Evolutionary conservation across 345 rosid genomes (phyloP), one percentile per base, ranked within the genome.

Genomic region (Sisymbrium altissimum): DNA sequence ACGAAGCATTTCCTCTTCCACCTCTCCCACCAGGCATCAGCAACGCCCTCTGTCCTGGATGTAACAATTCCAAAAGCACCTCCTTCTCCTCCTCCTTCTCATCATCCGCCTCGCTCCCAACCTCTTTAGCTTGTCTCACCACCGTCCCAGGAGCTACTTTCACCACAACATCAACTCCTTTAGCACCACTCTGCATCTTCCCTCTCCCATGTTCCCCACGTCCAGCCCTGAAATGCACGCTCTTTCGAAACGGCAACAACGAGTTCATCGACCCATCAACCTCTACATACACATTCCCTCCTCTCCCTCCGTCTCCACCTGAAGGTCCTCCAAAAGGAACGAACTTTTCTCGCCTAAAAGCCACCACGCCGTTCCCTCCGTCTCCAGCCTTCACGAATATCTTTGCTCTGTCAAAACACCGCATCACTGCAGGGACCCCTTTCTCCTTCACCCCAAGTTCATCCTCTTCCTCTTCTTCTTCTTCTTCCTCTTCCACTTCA

Each of bases 291-390:
- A 89, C 91, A 76, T 91, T 85, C 33, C 97, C 97, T 44, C 97
- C 98, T 76, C 86, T 89, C n/a, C 97, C 96, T 59, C 97, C 97
- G 66, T 94, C 95, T 15, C 98, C 98, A 12, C 98, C 98, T 0
- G 97, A 94, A 2, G 97, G 98, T 2, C 96, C 98, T 8, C 98
- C 97, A 38, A 88, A 35, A 9, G 97, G 98, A 71, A 91, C 93
- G 19, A 78, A 91, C 70, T 89, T 94, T 72, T 94, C 96, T 6
- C 95, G 79, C 13, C 97, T 88, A 80, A 94, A 91, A 8, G 96
- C 98, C 72, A 88, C 87, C 10, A 89, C 95, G 9, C 98, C 98
- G 35, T 91, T 91, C 54, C 97, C 97, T 14, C 97, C 97, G 50
- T 89, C 86, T 43, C 98, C 98, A 0, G 97, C 91, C 78, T 84